Evolutionary conservation across 208 protist genomes (phyloP).

Genomic region (Acanthamoeba lugdunensis): DNA sequence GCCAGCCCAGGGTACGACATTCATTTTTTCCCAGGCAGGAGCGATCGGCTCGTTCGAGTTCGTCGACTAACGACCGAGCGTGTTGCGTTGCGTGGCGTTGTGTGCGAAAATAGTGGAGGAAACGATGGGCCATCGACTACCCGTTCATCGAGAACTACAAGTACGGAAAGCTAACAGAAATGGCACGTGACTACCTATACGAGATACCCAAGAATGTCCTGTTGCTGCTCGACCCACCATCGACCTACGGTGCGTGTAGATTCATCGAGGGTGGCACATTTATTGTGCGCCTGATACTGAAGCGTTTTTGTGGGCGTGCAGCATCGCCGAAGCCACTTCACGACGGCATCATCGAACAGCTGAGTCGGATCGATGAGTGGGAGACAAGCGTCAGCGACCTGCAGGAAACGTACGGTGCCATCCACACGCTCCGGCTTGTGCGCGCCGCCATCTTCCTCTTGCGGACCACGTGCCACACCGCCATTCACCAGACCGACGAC

Average conservation of each 20-base stretch:
- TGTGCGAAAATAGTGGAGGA: neutral
- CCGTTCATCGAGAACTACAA: conserved; percentile 17
- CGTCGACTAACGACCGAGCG: neutral
- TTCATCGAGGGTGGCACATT: no score
- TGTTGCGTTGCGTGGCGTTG: neutral
- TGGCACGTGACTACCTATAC: neutral
- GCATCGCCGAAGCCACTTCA: neutral
- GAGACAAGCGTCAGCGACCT: neutral
- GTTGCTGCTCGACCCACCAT: neutral
- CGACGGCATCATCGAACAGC: neutral
- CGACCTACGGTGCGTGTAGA: neutral
- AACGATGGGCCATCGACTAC: neutral
- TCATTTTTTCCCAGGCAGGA: neutral
- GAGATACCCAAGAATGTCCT: neutral
- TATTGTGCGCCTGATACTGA: no score
- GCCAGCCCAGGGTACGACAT: neutral
- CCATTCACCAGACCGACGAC: neutral
- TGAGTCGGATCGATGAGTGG: neutral
- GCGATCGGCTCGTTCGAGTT: neutral
- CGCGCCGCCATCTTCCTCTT: neutral
- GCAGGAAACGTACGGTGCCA: neutral
- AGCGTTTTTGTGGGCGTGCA: neutral
- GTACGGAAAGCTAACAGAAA: neutral
- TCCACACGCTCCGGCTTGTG: neutral
- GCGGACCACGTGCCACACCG: neutral